Base-by-base conservation (phyloP, 257 asterid species). In the Nicotiana knightiana region DNA sequence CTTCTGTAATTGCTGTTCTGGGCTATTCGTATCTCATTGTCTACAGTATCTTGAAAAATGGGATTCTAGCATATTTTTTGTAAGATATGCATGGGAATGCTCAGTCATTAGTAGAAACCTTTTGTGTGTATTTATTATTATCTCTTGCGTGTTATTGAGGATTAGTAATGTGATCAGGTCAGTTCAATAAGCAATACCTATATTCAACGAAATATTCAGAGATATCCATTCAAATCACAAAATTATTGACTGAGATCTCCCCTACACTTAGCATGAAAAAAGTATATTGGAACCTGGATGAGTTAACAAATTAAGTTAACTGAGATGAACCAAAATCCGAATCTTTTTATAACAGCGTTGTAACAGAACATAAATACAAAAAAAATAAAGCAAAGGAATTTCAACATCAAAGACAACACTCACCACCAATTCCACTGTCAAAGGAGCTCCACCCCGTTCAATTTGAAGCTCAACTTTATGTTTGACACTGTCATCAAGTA, bases 391-490 rank as follows among this genome's bases (percentile, higher is more conserved):
- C 59, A 43, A 76, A 54, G 46, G 35, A 35, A 81, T 35, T 24
- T 24, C 81, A 62, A 65, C 33, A 54, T 57, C 39, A 65, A 77
- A 37, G 68, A 32, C 65, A 75, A 84, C 83, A 85, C 95, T 86
- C 77, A 94, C 98, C 92, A 77, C 85, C 87, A 96, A 87, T 75
- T 89, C 88, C 84, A 96, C 87, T 51, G 92, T 90, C 90, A 96
- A 83, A 21, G 98, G 86, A 86, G 89, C 90, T 85, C 98, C 99
- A 71, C 99, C 99, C 89, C 99, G 89, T 92, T 96, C 99, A 88
- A 96, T 91, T 87, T 92, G 97, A 73, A 96, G 97, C 87, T 96
- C 97, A 83, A 94, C 86, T 62, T 90, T 85, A 67, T 87, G 84
- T 85, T 91, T 76, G 81, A 96, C 99, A 77, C 93, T 88, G 81